Evolutionary conservation across 306 rosid genomes (phyloP).

Genomic region (Ammopiptanthus mongolicus): DNA sequence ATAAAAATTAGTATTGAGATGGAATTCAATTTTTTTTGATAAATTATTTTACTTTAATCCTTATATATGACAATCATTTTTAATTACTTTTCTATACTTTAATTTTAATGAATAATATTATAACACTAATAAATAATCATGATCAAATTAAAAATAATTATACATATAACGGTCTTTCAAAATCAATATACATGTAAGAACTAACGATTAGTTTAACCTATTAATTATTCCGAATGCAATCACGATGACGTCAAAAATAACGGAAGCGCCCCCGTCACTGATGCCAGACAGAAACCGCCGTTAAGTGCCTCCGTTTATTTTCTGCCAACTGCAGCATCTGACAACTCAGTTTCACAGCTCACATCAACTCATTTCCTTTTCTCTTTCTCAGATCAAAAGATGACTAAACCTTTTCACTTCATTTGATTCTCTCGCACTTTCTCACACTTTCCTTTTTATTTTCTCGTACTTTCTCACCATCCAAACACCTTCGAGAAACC

Average conservation of each 20-base stretch:
- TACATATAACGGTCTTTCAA: too few species aligned
- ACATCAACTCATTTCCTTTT: neutral
- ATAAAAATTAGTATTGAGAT: too few species aligned
- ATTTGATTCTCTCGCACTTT: slow-evolving; percentile 10
- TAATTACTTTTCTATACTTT: too few species aligned
- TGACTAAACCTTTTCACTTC: slow-evolving; percentile 16
- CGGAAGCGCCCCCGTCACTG: slow-evolving; percentile 10
- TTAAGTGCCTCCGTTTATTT: slow-evolving; percentile 34
- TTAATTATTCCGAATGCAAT: too few species aligned
- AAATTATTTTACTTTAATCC: too few species aligned
- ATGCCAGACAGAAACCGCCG: slow-evolving; percentile 14
- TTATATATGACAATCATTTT: too few species aligned
- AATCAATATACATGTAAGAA: too few species aligned
- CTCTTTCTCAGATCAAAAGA: neutral
- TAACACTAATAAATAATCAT: too few species aligned
- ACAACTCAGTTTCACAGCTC: slow-evolving; percentile 22
- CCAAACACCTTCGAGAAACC: slow-evolving; percentile 22
- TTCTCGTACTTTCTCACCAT: slow-evolving; percentile 29
- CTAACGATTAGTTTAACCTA: too few species aligned
- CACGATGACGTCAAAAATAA: slow-evolving; percentile 24
- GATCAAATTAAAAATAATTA: too few species aligned
- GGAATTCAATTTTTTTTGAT: too few species aligned
- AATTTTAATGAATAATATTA: too few species aligned
- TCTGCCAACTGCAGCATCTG: slow-evolving; percentile 33
- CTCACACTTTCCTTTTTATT: slow-evolving; percentile 2